Evolutionary conservation across 768 basidiomycete species (phyloP), one percentile per base, ranked within the genome.

Genomic region (Tricholoma furcatifolium): DNA sequence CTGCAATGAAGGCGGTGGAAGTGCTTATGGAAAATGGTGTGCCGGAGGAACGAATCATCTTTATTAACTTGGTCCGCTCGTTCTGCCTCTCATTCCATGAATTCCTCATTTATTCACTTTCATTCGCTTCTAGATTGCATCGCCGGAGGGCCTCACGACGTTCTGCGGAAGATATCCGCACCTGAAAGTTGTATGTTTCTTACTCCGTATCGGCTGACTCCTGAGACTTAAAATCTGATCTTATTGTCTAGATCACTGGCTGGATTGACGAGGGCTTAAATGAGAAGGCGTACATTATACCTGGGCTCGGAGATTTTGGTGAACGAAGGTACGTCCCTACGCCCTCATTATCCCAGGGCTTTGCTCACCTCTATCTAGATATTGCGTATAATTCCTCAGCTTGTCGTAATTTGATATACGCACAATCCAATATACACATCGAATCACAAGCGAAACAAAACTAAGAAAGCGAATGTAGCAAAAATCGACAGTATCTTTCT

Each of bases 251-350:
- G 89, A 87, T 97, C 48, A 96, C 94, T 10, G 94, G 94, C 2
- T 96, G 94, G 93, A 92, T 98, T 48, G 94, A 98, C 66, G 74
- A 93, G 60, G 91, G 93, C 4, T 79, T 98, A 47, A 94, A 98
- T 60, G 91, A 91, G 52, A 91, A 87, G 66, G 84, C 90, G 20
- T 97, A 88, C 65, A 95, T 95, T 60, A 84, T 94, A 50, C 93
- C 93, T 7, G 93, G 94, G 24, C 75, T 98, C n/a, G 94, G 94
- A n/a, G 94, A 98, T 67, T 98, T 98, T 67, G 94, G 94, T 47
- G 94, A 96, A 67, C 74, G 91, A 65, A 85, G 91, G 89, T 87
- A 4, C 8, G 58, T 51, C 4, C 5, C 34, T 4, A 30, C 20
- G 12, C 30, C 21, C 34, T 4, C 27, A 39, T 18, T 12, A 6